phyloP scores from a whole-genome alignment of 495 filamentous ascomycete genomes.

The Mytilinidion resinicola region DNA sequence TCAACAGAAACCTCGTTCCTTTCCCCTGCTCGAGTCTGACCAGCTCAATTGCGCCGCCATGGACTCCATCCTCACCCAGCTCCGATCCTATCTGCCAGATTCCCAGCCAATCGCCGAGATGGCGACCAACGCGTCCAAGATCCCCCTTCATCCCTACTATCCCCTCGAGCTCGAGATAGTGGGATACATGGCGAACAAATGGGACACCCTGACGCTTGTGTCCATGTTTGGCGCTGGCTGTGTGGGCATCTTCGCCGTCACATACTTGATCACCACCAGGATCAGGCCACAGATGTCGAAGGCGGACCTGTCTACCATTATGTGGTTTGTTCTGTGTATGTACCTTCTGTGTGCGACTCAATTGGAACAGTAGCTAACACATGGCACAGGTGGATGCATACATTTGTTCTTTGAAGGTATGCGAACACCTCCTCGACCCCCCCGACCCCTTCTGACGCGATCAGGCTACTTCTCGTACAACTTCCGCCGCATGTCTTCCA shows the following conservation, averaged over 20 bases:
- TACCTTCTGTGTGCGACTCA: conserved; percentile 1
- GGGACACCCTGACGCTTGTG: conserved; percentile 44
- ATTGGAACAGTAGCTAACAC: conserved; percentile 4
- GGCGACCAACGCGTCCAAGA: background rate
- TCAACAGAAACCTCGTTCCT: too few species aligned
- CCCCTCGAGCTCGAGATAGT: conserved; percentile 56
- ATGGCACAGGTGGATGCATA: conserved; percentile 51
- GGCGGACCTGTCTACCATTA: conserved; percentile 48
- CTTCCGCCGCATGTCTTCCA: conserved; percentile 52
- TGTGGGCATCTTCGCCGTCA: conserved; percentile 41
- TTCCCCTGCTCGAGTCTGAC: too few species aligned
- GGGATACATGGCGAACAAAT: conserved; percentile 54
- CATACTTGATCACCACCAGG: conserved; percentile 40
- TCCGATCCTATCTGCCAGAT: background rate
- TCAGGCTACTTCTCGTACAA: conserved; percentile 70
- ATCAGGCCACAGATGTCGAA: conserved; percentile 38
- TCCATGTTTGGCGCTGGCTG: conserved; percentile 43
- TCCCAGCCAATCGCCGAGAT: background rate
- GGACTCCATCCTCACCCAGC: background rate
- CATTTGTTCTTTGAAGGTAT: conserved; percentile 75
- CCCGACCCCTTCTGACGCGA: background rate
- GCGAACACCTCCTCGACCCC: background rate
- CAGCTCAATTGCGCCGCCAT: background rate
- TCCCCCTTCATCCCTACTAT: conserved; percentile 61
- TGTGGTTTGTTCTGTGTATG: conserved; percentile 59